Conservation (phyloP, 2,329 filamentous ascomycete genomes). For the Plectosphaerella cucumerina region DNA sequence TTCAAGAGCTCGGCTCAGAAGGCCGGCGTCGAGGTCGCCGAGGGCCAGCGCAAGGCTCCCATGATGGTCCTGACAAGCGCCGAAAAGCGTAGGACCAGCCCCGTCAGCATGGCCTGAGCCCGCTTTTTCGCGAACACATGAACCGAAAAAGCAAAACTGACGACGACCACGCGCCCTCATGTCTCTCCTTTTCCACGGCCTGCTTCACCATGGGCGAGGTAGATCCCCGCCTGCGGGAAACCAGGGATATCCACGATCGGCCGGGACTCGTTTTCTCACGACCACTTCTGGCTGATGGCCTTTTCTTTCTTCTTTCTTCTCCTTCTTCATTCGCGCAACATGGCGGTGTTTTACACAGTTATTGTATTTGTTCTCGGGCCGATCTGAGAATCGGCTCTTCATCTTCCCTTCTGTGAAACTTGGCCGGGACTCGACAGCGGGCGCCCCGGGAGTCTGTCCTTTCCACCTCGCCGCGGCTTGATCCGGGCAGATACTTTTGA, state of each 20-base stretch:
- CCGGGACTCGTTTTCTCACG: constrained; percentile 4
- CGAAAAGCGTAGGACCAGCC: constrained; percentile 78
- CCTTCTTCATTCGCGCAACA: background rate
- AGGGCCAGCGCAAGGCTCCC: constrained; percentile 73
- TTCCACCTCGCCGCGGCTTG: background rate
- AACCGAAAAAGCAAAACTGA: constrained; percentile 7
- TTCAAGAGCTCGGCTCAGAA: constrained; percentile 57
- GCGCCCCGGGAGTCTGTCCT: background rate
- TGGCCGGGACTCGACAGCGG: background rate
- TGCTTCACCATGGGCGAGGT: constrained; percentile 7
- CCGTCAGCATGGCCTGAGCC: constrained; percentile 9
- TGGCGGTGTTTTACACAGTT: background rate
- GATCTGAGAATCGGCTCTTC: background rate
- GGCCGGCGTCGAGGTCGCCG: constrained; percentile 49
- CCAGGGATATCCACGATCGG: constrained; percentile 12
- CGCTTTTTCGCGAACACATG: background rate
- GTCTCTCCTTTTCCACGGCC: constrained; percentile 14
- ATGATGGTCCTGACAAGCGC: constrained; percentile 83
- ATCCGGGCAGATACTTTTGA: background rate
- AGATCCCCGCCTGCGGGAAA: constrained; percentile 8
- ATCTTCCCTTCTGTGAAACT: background rate
- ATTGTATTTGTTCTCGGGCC: background rate
- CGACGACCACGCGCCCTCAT: constrained; percentile 13
- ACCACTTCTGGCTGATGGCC: background rate
- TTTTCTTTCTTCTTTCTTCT: background rate